Percentiles rank a stretch among this genome's conserved stretches.
Evolutionary conservation across 1,139 yeast species (phyloP).

Genomic region (Fermentozyma sake): DNA sequence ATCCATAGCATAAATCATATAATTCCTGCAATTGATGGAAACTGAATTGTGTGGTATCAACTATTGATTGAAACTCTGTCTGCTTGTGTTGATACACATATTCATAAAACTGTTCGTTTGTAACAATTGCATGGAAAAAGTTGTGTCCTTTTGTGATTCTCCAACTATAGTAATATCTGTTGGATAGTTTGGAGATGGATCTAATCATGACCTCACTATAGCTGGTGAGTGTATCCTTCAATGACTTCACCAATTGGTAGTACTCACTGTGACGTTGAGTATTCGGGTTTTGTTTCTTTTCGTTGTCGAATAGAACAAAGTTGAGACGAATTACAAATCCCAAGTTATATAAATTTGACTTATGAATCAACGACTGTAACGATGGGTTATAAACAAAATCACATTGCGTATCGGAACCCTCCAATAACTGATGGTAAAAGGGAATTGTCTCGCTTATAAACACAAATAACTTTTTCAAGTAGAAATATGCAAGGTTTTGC

Average conservation of each 20-base stretch:
- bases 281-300: no score
- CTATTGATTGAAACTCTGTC: constrained; percentile 4
- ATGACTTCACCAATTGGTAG: constrained; percentile 4
- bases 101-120: constrained; percentile 9
- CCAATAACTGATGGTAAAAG: constrained; percentile 28
- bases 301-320: constrained; percentile 6
- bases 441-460: constrained; percentile 33
- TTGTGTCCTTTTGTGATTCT: constrained; percentile 42
- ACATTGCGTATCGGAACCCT: constrained; percentile 28
- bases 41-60: constrained; percentile 6
- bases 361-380: constrained; percentile 32
- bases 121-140: constrained; percentile 7
- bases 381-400: constrained; percentile 41
- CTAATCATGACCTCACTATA: constrained; percentile 4
- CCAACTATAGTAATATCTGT: constrained; percentile 52
- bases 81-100: constrained; percentile 2
- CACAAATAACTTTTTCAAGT: constrained; percentile 29
- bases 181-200: constrained; percentile 8
- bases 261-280: no score
- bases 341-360: constrained; percentile 29
- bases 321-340: constrained; percentile 25
- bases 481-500: constrained; percentile 23
- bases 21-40: constrained; percentile 7
- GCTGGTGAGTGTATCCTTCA: constrained; percentile 5
- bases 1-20: constrained; percentile 1